Conservation (phyloP, 108 stramenopile genomes). For the Pseudonitzschia delicatissima region DNA sequence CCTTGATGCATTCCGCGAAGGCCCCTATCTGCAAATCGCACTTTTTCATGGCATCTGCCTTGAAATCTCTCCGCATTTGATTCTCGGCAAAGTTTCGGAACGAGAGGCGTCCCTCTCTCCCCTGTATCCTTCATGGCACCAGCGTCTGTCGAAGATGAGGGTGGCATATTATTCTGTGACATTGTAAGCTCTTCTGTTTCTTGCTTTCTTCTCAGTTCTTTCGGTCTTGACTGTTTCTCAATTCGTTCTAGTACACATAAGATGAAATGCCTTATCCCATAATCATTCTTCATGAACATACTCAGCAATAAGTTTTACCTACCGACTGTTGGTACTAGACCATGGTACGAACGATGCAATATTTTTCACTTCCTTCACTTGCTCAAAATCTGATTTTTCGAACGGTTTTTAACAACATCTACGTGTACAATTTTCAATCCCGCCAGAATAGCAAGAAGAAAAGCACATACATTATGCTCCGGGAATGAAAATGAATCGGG, state of each 20-base stretch:
- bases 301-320: no score
- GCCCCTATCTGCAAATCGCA: constrained; percentile 65
- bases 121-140: constrained; percentile 26
- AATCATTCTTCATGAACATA: no score
- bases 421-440: no score
- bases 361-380: no score
- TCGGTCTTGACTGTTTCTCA: background rate
- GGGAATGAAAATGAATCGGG: no score
- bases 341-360: no score
- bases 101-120: constrained; percentile 25
- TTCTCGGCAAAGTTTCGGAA: constrained; percentile 73
- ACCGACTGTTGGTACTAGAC: no score
- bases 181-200: background rate
- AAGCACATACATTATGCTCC: no score
- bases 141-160: background rate
- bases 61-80: constrained; percentile 80
- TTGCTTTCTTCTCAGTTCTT: background rate
- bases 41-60: constrained; percentile 71
- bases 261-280: no score
- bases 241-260: background rate
- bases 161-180: background rate
- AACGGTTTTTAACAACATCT: no score
- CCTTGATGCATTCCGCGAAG: constrained; percentile 82
- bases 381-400: no score
- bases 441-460: no score